Evolutionary conservation across 495 filamentous ascomycete genomes (phyloP).

Genomic region (Aspergillus nanangensis): DNA sequence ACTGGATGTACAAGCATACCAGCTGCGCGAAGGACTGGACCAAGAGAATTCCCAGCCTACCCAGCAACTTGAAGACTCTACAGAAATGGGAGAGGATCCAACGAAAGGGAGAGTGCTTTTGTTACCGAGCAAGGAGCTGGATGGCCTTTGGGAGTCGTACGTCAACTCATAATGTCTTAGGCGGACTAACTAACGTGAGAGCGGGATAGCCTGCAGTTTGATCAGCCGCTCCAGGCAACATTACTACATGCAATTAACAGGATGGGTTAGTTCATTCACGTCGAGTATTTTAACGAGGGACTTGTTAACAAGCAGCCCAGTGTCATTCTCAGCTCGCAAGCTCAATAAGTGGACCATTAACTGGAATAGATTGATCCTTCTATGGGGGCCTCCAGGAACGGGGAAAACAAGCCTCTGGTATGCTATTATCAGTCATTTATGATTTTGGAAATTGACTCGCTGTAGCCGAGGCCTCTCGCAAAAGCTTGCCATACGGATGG

Average conservation of each 20-base stretch:
- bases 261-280: constrained; percentile 31
- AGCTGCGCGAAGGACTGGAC: constrained; percentile 10
- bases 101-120: constrained; percentile 21
- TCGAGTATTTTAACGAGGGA: not conserved
- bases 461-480: constrained; percentile 46
- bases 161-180: not conserved
- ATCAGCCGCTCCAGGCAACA: constrained; percentile 38
- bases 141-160: constrained; percentile 48
- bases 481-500: constrained; percentile 52
- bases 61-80: constrained; percentile 7
- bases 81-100: constrained; percentile 6
- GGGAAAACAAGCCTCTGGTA: constrained; percentile 49
- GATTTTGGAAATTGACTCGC: not conserved
- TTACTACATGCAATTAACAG: constrained; percentile 41
- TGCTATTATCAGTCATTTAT: not conserved
- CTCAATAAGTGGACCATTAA: constrained; percentile 20
- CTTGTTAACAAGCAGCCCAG: constrained; percentile 10
- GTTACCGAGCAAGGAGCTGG: constrained; percentile 38
- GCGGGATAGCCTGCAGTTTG: constrained; percentile 39
- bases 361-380: constrained; percentile 38
- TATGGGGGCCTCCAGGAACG: constrained; percentile 54
- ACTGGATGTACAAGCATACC: constrained; percentile 18
- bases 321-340: constrained; percentile 29
- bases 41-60: constrained; percentile 8
- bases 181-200: not conserved